phyloP scores from a whole-genome alignment of 2,329 filamentous ascomycete genomes.

The Camillea tinctor region DNA sequence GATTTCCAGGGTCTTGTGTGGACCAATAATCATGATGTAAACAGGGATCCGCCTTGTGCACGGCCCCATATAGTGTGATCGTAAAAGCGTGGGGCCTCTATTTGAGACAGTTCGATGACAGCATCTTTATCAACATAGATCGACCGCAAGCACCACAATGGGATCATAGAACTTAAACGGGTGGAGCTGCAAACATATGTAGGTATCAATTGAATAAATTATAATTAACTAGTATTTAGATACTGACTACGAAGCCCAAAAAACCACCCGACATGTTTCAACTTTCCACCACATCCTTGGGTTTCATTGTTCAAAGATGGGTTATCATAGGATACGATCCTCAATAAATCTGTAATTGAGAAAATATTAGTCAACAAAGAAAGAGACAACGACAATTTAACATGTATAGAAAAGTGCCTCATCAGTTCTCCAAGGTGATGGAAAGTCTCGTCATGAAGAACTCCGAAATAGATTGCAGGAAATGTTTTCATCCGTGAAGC shows the following conservation, averaged over 20 bases:
- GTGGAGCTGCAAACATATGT: no score
- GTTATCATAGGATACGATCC: neutral
- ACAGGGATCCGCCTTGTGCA: neutral
- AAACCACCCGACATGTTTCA: neutral
- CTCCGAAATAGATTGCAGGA: slow-evolving; percentile 48
- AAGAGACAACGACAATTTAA: neutral
- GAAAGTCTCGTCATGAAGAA: slow-evolving; percentile 53
- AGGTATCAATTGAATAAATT: neutral
- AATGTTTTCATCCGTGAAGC: slow-evolving; percentile 49
- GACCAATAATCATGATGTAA: neutral
- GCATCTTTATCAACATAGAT: neutral
- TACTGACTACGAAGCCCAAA: neutral
- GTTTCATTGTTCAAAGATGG: neutral
- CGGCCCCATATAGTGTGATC: neutral
- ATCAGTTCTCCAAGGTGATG: slow-evolving; percentile 65
- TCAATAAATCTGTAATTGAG: neutral
- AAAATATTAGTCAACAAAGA: neutral
- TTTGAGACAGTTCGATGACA: neutral
- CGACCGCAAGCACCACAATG: neutral
- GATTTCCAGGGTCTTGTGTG: neutral
- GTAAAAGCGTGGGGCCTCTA: neutral
- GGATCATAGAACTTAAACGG: neutral
- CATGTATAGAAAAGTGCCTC: slow-evolving; percentile 29
- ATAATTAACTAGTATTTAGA: neutral
- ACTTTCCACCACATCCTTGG: neutral